phyloP scores from a whole-genome alignment of 345 rosid species.

The Eucalyptus grandis region DNA sequence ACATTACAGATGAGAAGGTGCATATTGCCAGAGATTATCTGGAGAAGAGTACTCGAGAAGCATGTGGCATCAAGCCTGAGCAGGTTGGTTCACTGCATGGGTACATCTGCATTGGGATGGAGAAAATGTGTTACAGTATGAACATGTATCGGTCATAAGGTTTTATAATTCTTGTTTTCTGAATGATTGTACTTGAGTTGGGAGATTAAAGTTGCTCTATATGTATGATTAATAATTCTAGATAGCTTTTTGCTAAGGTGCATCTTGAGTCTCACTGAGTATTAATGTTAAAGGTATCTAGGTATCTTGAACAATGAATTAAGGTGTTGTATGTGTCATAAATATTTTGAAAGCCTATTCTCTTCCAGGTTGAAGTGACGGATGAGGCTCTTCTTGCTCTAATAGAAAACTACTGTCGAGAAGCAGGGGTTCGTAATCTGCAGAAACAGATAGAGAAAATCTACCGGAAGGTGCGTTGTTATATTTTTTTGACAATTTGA shows the following conservation, averaged over 20 bases:
- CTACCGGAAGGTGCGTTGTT: conserved; percentile 74
- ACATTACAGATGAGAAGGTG: conserved; percentile 96
- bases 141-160: neutral
- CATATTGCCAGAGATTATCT: conserved; percentile 96
- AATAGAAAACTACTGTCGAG: conserved; percentile 94
- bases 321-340: neutral
- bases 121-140: neutral
- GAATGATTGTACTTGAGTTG: neutral
- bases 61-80: conserved; percentile 89
- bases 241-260: neutral
- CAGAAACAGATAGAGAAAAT: conserved; percentile 99
- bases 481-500: neutral
- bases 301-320: neutral
- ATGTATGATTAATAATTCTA: neutral
- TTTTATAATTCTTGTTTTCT: neutral
- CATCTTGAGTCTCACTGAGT: neutral
- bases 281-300: neutral
- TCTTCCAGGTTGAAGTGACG: conserved; percentile 76
- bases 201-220: neutral
- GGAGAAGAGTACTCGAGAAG: conserved; percentile 79
- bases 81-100: conserved; percentile 31
- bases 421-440: conserved; percentile 98
- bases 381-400: conserved; percentile 82
- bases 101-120: neutral
- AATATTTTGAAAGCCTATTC: neutral